These are phyloP conservation scores for Chernovozyma aurita DNA, from an alignment of 1,139 yeast genomes.

Conservation along the genomic window DNA sequence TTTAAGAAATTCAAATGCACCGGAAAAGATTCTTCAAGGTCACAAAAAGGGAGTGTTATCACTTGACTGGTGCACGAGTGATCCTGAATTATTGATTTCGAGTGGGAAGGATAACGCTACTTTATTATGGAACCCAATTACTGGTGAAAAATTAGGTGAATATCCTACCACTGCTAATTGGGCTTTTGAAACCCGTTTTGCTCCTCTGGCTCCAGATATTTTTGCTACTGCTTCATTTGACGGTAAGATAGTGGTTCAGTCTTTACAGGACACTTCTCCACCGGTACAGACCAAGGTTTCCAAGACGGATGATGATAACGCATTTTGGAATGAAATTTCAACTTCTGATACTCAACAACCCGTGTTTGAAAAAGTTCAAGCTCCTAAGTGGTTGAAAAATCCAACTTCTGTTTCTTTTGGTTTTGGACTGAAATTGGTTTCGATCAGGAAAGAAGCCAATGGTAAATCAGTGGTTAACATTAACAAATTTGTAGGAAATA, in stretches of 20 bases:
- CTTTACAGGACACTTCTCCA: conserved; percentile 78
- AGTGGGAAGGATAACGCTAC: conserved; percentile 92
- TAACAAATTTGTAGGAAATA: conserved; percentile 39
- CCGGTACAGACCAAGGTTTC: conserved; percentile 44
- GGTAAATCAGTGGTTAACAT: conserved; percentile 47
- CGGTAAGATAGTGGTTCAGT: conserved; percentile 77
- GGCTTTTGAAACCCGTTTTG: conserved; percentile 86
- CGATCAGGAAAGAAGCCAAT: conserved; percentile 40
- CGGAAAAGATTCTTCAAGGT: conserved; percentile 71
- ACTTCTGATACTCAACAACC: conserved; percentile 74
- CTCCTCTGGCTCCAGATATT: conserved; percentile 82
- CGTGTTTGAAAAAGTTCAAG: conserved; percentile 63
- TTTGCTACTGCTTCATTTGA: conserved; percentile 94
- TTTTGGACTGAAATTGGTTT: conserved; percentile 85
- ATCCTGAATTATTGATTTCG: conserved; percentile 71
- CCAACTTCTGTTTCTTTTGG: conserved; percentile 84
- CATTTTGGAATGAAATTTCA: conserved; percentile 79
- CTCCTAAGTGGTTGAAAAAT: conserved; percentile 84
- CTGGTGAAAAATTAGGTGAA: conserved; percentile 70
- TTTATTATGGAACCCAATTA: conserved; percentile 82
- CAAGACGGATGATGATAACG: conserved; percentile 55
- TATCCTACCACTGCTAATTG: conserved; percentile 92
- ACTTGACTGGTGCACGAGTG: conserved; percentile 90
- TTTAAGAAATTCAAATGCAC: conserved; percentile 86
- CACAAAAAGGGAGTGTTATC: conserved; percentile 87